Percentiles rank a stretch among this genome's conserved stretches.
Conservation (phyloP, 345 rosid genomes). For the Arabidopsis suecica region DNA sequence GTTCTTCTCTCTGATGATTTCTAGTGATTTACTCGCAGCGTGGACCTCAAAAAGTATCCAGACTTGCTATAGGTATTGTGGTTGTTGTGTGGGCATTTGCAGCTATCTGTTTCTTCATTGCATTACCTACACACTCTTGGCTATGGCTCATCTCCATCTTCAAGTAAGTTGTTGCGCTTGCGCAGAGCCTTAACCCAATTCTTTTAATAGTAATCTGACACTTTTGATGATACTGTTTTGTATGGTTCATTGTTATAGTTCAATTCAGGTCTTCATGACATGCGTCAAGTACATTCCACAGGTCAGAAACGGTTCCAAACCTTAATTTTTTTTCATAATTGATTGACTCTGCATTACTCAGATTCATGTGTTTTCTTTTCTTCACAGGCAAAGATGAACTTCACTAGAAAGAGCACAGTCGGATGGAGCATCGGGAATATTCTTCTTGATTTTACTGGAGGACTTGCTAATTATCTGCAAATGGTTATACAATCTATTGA, state of each 20-base stretch:
- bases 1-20: constrained; percentile 16
- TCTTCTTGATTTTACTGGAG: constrained; percentile 85
- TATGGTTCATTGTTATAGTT: constrained; percentile 57
- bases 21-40: constrained; percentile 56
- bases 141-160: constrained; percentile 82
- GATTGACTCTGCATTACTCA: not conserved
- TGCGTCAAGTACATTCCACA: constrained; percentile 86
- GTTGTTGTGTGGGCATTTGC: constrained; percentile 61
- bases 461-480: constrained; percentile 70
- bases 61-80: constrained; percentile 60
- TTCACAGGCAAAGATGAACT: constrained; percentile 80
- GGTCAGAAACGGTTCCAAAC: constrained; percentile 51
- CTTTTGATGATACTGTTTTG: constrained; percentile 1
- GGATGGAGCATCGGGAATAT: constrained; percentile 94
- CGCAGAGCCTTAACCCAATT: not conserved
- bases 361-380: not conserved
- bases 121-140: constrained; percentile 78
- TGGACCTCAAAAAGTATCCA: constrained; percentile 79
- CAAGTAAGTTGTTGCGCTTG: constrained; percentile 59
- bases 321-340: not conserved
- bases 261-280: constrained; percentile 87
- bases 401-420: constrained; percentile 80
- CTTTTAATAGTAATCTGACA: not conserved
- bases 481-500: constrained; percentile 84
- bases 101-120: constrained; percentile 75